phyloP scores from a whole-genome alignment of 2,329 filamentous ascomycete species.

The Scedosporium aurantiacum region DNA sequence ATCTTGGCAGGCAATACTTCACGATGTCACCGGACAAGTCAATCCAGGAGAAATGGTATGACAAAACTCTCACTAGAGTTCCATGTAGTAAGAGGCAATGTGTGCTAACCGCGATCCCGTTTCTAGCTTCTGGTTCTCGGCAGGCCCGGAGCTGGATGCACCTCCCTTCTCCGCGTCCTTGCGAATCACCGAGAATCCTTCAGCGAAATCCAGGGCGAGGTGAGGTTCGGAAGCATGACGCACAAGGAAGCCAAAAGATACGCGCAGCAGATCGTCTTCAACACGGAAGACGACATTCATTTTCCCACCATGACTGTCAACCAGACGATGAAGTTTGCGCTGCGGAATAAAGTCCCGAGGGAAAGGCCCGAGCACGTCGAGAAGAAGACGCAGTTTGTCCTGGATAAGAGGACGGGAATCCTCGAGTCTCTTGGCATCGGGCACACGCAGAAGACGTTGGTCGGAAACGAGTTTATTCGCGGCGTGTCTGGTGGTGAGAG shows the following conservation, averaged over 20 bases:
- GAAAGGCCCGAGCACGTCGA: slow-evolving; percentile 32
- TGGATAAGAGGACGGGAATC: slow-evolving; percentile 20
- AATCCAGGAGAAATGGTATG: slow-evolving; percentile 30
- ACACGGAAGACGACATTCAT: slow-evolving; percentile 44
- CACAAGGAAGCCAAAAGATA: slow-evolving; percentile 15
- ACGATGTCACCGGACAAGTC: slow-evolving; percentile 26
- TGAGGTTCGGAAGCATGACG: slow-evolving; percentile 16
- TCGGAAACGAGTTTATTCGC: slow-evolving; percentile 59
- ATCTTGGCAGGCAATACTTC: slow-evolving; percentile 23
- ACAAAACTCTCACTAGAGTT: background rate
- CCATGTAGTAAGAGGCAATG: too few relatives aligned
- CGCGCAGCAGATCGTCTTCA: slow-evolving; percentile 20
- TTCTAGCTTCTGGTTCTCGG: slow-evolving; percentile 20
- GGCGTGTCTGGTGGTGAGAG: slow-evolving; percentile 52
- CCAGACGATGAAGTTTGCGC: slow-evolving; percentile 55
- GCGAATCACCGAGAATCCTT: slow-evolving; percentile 19
- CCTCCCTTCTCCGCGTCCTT: slow-evolving; percentile 18
- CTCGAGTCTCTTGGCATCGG: slow-evolving; percentile 54
- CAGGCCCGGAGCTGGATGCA: slow-evolving; percentile 21
- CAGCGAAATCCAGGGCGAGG: slow-evolving; percentile 16
- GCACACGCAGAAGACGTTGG: slow-evolving; percentile 56
- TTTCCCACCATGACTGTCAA: slow-evolving; percentile 59
- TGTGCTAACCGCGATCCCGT: background rate
- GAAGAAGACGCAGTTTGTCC: slow-evolving; percentile 18
- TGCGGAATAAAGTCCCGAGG: slow-evolving; percentile 52